These are phyloP conservation scores for Danielia reshetovae DNA, from an alignment of 805 yeast species.

Conservation along the genomic window DNA sequence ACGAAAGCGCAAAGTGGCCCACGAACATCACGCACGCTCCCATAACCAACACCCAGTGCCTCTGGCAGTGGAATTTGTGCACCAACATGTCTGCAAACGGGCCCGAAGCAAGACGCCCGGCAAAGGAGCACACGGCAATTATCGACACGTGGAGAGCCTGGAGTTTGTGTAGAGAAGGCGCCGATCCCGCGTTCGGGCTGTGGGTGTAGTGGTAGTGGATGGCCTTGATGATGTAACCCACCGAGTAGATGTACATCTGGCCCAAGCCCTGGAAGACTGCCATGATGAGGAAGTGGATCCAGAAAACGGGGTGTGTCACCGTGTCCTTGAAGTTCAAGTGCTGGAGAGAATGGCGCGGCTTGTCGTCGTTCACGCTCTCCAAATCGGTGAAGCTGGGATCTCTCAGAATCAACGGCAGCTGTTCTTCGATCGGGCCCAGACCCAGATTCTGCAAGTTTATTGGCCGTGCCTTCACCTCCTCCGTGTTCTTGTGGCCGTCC, in stretches of 20 bases:
- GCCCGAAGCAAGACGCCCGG: conserved; percentile 30
- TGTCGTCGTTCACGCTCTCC: not conserved
- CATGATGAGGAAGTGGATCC: conserved; percentile 29
- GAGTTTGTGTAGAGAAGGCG: conserved; percentile 16
- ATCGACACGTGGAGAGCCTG: conserved; percentile 34
- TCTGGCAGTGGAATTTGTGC: conserved; percentile 19
- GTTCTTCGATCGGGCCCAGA: conserved; percentile 1
- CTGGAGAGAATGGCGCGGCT: conserved; percentile 7
- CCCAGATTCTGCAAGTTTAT: not conserved
- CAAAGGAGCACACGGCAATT: conserved; percentile 28
- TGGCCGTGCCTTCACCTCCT: conserved; percentile 1
- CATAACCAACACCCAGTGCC: conserved; percentile 30
- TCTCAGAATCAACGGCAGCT: conserved; percentile 1
- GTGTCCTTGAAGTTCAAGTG: conserved; percentile 18
- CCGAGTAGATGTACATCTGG: conserved; percentile 34
- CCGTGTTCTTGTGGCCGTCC: conserved; percentile 18
- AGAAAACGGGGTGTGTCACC: conserved; percentile 26
- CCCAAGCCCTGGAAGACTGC: conserved; percentile 34
- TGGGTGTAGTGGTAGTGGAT: conserved; percentile 11
- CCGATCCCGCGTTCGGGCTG: not conserved
- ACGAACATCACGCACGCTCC: conserved; percentile 27
- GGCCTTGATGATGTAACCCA: conserved; percentile 31
- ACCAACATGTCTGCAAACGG: conserved; percentile 28
- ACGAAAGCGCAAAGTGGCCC: conserved; percentile 22
- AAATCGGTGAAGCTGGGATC: not conserved